These are phyloP conservation scores for Curvularia hawaiiensis DNA, from an alignment of 2,329 filamentous ascomycete species.

Conservation along the genomic window DNA sequence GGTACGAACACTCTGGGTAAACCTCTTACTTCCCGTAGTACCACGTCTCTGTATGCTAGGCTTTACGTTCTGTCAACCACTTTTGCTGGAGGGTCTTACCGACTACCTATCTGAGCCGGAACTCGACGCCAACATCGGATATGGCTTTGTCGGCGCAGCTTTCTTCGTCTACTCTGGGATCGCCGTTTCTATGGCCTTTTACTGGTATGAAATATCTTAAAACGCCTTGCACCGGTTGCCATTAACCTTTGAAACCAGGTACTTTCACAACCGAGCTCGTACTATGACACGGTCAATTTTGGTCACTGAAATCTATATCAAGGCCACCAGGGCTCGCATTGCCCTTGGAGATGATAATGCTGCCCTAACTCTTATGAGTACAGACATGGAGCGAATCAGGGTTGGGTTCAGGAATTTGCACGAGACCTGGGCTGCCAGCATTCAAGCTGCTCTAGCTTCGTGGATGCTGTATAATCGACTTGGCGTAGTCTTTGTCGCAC, in stretches of 20 bases:
- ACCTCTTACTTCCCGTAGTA: no score
- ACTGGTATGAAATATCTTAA: no score
- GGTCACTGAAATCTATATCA: constrained; percentile 16
- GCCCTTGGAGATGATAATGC: constrained; percentile 3
- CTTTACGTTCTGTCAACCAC: no score
- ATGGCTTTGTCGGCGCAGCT: constrained; percentile 21
- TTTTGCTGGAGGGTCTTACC: no score
- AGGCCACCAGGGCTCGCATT: constrained; percentile 15
- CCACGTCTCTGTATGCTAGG: no score
- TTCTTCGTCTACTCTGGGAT: constrained; percentile 18
- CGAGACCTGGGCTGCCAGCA: constrained; percentile 26
- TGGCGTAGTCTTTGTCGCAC: constrained; percentile 27
- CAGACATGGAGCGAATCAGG: constrained; percentile 31
- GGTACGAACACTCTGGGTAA: no score
- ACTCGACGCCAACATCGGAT: no score
- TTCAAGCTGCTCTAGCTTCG: constrained; percentile 18
- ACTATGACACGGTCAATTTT: constrained; percentile 16
- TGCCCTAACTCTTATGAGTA: constrained; percentile 33
- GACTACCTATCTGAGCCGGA: no score
- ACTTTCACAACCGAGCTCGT: constrained; percentile 17
- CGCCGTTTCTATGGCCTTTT: constrained; percentile 9
- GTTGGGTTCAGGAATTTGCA: constrained; percentile 23
- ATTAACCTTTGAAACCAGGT: no score
- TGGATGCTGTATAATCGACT: constrained; percentile 29
- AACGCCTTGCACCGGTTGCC: no score